phyloP scores from a whole-genome alignment of 2,329 filamentous ascomycete species.

The Xylariaceae sp. region DNA sequence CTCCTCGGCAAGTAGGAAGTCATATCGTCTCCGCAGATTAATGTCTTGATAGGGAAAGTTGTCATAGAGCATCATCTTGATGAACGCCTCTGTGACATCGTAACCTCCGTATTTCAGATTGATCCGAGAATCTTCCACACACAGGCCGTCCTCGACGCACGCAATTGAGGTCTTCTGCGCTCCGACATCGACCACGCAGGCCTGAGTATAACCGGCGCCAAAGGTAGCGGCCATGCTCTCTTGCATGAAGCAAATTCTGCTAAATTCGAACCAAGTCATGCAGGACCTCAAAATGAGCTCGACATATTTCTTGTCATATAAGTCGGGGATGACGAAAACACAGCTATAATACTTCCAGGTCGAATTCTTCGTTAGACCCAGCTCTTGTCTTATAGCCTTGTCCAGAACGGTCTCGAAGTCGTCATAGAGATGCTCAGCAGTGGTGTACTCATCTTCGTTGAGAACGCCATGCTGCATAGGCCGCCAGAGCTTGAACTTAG shows the following conservation, averaged over 20 bases:
- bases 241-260: constrained; percentile 86
- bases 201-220: constrained; percentile 87
- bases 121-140: constrained; percentile 87
- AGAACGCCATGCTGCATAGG: constrained; percentile 80
- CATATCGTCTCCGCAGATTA: constrained; percentile 82
- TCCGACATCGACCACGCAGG: constrained; percentile 92
- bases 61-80: constrained; percentile 97
- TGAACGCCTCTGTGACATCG: constrained; percentile 89
- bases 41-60: constrained; percentile 95
- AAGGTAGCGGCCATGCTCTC: constrained; percentile 94
- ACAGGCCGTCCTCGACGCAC: constrained; percentile 94
- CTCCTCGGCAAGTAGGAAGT: constrained; percentile 91
- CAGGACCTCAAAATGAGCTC: constrained; percentile 78
- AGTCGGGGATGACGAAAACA: constrained; percentile 93
- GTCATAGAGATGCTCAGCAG: constrained; percentile 72
- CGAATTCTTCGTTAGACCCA: constrained; percentile 70
- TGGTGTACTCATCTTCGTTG: constrained; percentile 83
- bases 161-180: constrained; percentile 97
- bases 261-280: constrained; percentile 85
- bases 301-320: constrained; percentile 93
- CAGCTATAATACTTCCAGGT: constrained; percentile 90
- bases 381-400: constrained; percentile 77
- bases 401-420: constrained; percentile 86
- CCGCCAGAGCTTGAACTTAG: constrained; percentile 90
- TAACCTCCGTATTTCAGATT: constrained; percentile 91